These are phyloP conservation scores for Fusarium sp. DNA, from an alignment of 2,329 filamentous ascomycete genomes.

Conservation along the genomic window DNA sequence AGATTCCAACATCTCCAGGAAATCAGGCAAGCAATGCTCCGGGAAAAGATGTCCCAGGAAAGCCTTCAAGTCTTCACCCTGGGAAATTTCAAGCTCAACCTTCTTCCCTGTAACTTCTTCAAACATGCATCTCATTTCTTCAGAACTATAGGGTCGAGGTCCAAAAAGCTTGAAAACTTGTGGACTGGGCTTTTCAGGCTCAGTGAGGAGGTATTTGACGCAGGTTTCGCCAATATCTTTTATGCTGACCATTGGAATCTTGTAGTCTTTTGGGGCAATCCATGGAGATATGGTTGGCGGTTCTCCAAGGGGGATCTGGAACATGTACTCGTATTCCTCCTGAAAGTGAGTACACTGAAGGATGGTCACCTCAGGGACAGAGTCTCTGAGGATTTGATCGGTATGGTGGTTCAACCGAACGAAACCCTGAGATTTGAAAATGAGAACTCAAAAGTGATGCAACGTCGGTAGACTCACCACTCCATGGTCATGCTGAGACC, in stretches of 20 bases:
- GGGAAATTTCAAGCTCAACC: conserved; percentile 37
- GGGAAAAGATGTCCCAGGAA: conserved; percentile 44
- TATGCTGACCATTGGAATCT: conserved; percentile 52
- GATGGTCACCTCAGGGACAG: conserved; percentile 36
- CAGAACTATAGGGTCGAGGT: conserved; percentile 46
- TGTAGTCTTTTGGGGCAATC: conserved; percentile 44
- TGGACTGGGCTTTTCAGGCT: conserved; percentile 2
- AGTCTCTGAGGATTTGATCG: conserved; percentile 30
- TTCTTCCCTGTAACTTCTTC: conserved; percentile 46
- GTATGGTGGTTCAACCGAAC: conserved; percentile 39
- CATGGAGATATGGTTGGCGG: conserved; percentile 43
- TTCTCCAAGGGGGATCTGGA: conserved; percentile 38
- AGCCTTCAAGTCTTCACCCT: conserved; percentile 40
- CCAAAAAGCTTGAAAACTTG: conserved; percentile 47
- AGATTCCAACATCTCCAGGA: conserved; percentile 49
- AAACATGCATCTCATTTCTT: conserved; percentile 46
- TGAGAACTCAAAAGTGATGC: not conserved
- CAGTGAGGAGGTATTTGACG: conserved; percentile 38
- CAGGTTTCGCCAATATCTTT: conserved; percentile 48
- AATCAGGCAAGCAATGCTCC: conserved; percentile 36
- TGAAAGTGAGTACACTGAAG: conserved; percentile 39
- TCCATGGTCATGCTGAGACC: conserved; percentile 47
- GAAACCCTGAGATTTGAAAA: conserved; percentile 41
- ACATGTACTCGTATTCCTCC: conserved; percentile 37
- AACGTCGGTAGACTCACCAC: conserved; percentile 40